phyloP scores from a whole-genome alignment of 306 rosid species.

The Castanopsis chinensis region DNA sequence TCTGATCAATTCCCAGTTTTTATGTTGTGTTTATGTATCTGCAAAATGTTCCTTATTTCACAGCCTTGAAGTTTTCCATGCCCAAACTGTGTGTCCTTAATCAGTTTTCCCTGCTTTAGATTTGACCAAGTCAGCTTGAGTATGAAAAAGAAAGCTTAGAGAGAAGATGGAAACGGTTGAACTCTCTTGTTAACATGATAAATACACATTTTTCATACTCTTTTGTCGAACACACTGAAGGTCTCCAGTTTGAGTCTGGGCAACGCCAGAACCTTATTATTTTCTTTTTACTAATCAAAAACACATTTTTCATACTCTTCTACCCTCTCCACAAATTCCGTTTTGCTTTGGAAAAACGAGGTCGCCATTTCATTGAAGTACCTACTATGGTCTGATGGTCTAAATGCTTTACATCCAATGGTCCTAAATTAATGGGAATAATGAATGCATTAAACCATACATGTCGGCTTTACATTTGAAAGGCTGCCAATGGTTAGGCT shows the following conservation, averaged over 20 bases:
- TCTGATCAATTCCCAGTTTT: neutral
- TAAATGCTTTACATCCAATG: neutral
- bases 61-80: neutral
- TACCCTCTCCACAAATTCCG: neutral
- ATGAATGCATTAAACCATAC: neutral
- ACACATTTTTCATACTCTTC: neutral
- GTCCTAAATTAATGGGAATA: neutral
- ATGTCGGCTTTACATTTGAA: neutral
- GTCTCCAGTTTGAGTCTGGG: too few species aligned
- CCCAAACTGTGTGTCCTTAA: neutral
- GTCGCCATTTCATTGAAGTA: neutral
- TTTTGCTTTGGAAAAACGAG: neutral
- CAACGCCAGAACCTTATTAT: too few species aligned
- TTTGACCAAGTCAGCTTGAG: neutral
- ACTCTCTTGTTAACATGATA: neutral
- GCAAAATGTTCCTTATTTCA: neutral
- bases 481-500: neutral
- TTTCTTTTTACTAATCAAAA: too few species aligned
- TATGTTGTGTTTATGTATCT: neutral
- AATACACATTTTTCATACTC: neutral
- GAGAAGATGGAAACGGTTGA: neutral
- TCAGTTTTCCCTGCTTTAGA: neutral
- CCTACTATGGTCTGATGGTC: neutral
- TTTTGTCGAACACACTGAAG: too few species aligned
- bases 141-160: neutral